Percentiles rank a stretch among this genome's conserved stretches.
Conservation (phyloP, 139 green algal genomes). For the Asterochloris erici region DNA sequence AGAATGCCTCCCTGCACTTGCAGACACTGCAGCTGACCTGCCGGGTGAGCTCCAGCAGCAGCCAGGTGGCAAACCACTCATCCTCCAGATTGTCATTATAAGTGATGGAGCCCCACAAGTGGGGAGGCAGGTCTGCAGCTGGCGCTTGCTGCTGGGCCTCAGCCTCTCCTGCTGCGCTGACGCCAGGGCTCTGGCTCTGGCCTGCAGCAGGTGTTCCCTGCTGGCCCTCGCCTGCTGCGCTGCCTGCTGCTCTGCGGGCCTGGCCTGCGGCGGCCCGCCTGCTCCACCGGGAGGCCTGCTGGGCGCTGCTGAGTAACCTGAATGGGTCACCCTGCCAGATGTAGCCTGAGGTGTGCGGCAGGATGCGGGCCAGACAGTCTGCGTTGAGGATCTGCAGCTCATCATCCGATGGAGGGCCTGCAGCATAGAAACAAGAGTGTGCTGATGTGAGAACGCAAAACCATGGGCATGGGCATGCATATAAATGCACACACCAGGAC, state of each 20-base stretch:
- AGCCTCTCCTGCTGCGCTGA: too few species aligned
- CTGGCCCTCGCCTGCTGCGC: too few species aligned
- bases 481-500: too few species aligned
- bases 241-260: not conserved
- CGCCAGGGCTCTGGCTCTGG: not conserved
- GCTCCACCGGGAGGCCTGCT: conserved; percentile 14
- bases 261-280: not conserved
- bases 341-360: conserved; percentile 19
- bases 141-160: too few species aligned
- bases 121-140: not conserved
- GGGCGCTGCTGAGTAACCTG: conserved; percentile 14
- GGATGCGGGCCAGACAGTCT: not conserved
- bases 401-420: not conserved
- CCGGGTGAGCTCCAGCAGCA: conserved; percentile 64
- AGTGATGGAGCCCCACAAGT: conserved; percentile 60
- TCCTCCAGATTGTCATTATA: conserved; percentile 88
- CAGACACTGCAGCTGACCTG: conserved; percentile 3
- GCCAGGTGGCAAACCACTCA: conserved; percentile 82
- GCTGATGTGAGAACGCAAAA: too few species aligned
- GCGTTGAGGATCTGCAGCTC: not conserved
- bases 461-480: too few species aligned
- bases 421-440: too few species aligned
- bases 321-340: conserved; percentile 56
- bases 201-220: too few species aligned
- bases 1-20: too few species aligned